A percentile compares a stretch with the other conserved stretches of the same genome.
Evolutionary conservation across 2,329 filamentous ascomycete species (phyloP).

Genomic region (Beauveria australis): DNA sequence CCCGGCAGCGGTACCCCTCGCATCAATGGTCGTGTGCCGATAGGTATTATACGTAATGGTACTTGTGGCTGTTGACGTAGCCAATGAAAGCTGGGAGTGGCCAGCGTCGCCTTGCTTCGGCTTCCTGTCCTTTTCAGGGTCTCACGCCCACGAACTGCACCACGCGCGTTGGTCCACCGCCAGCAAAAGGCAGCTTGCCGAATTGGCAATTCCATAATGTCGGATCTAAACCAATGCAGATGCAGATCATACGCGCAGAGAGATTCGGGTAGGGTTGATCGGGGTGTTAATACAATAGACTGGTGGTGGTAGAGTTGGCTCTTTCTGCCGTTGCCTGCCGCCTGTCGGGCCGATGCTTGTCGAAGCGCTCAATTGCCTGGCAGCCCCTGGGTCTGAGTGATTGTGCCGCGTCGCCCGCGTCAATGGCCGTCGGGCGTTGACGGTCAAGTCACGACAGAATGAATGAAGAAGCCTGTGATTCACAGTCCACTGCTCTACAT

Average conservation of each 20-base stretch:
- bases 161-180: not conserved
- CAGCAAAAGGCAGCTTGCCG: not conserved
- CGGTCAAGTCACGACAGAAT: not conserved
- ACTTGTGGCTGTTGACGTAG: not conserved
- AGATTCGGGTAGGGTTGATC: not conserved
- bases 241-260: not conserved
- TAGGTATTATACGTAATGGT: not conserved
- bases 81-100: not conserved
- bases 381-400: not conserved
- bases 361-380: not conserved
- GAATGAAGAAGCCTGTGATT: not conserved
- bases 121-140: not conserved
- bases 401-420: not conserved
- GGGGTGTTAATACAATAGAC: not conserved
- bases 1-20: constrained; percentile 8
- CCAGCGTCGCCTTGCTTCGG: constrained; percentile 10
- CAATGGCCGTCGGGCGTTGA: not conserved
- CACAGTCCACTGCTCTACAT: not conserved
- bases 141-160: not conserved
- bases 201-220: not conserved
- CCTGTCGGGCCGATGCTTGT: not conserved
- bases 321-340: not conserved
- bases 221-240: not conserved
- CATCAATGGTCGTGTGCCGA: not conserved
- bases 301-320: not conserved